A percentile compares a stretch with the other conserved stretches of the same genome.
Evolutionary conservation across 345 rosid species (phyloP).

Genomic region (Durio zibethinus): DNA sequence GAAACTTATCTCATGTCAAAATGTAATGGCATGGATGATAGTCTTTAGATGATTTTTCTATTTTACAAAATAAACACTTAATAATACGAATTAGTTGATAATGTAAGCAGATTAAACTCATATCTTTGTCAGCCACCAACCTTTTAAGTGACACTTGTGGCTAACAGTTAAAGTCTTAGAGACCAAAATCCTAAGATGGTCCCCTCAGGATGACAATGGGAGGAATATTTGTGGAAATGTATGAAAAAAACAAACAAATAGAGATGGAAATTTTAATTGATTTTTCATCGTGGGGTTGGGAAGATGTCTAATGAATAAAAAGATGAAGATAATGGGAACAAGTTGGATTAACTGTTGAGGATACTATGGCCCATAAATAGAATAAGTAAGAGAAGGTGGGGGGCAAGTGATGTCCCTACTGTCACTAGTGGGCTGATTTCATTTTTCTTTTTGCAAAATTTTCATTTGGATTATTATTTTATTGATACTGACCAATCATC

Average conservation of each 20-base stretch:
- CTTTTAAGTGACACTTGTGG: conserved; percentile 14
- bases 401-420: conserved; percentile 41
- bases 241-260: conserved; percentile 21
- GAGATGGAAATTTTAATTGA: conserved; percentile 7
- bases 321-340: conserved; percentile 13
- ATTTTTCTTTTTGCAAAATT: neutral
- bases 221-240: conserved; percentile 16
- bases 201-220: conserved; percentile 11
- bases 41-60: neutral
- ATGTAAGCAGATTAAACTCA: neutral
- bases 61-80: neutral
- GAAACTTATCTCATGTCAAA: neutral
- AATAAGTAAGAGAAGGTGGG: conserved; percentile 26
- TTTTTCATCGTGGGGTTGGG: neutral
- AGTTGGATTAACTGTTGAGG: conserved; percentile 19
- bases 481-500: conserved; percentile 24
- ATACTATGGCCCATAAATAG: conserved; percentile 6
- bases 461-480: conserved; percentile 14
- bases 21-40: neutral
- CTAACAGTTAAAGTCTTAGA: neutral
- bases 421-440: conserved; percentile 26
- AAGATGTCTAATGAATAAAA: neutral
- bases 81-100: too few relatives aligned
- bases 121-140: conserved; percentile 15
- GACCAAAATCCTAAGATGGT: conserved; percentile 9